These are phyloP conservation scores for Cyclaneusma minus DNA, from an alignment of 2,329 filamentous ascomycete species.

Conservation along the genomic window DNA sequence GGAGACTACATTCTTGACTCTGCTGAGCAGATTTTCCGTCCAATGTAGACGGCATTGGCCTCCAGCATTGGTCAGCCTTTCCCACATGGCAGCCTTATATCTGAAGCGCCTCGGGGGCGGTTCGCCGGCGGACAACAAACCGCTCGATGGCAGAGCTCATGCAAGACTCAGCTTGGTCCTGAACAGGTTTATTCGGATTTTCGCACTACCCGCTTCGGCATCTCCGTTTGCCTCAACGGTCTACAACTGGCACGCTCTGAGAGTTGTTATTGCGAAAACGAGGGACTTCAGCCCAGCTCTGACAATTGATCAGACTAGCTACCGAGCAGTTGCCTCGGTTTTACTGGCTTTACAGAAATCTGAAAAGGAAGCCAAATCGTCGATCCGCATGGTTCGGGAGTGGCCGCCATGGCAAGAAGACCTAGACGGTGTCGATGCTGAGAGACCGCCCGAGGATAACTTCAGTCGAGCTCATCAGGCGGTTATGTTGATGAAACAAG, in stretches of 20 bases:
- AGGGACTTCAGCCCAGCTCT: slow-evolving; percentile 30
- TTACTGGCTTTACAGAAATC: slow-evolving; percentile 38
- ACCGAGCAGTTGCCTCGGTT: slow-evolving; percentile 36
- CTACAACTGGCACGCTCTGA: slow-evolving; percentile 43
- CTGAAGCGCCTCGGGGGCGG: slow-evolving; percentile 3
- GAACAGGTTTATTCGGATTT: slow-evolving; percentile 23
- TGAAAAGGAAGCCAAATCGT: slow-evolving; percentile 29
- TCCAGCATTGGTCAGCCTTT: slow-evolving; percentile 11
- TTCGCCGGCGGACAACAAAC: not conserved
- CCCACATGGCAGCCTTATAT: slow-evolving; percentile 11
- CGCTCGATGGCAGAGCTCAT: slow-evolving; percentile 5
- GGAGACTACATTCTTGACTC: not conserved
- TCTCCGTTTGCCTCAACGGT: slow-evolving; percentile 22
- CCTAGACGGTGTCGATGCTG: slow-evolving; percentile 44
- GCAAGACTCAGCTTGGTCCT: slow-evolving; percentile 19
- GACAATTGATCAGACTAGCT: slow-evolving; percentile 33
- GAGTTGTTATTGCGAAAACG: slow-evolving; percentile 34
- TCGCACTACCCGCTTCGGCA: slow-evolving; percentile 21
- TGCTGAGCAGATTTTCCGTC: not conserved
- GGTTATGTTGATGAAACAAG: slow-evolving; percentile 36
- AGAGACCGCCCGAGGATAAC: slow-evolving; percentile 31
- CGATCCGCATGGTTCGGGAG: slow-evolving; percentile 29
- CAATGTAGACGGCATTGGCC: slow-evolving; percentile 12
- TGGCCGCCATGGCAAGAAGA: slow-evolving; percentile 47
- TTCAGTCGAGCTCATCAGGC: slow-evolving; percentile 36